Conservation (phyloP, 2,329 filamentous ascomycete genomes). For the Xylariaceae sp. region DNA sequence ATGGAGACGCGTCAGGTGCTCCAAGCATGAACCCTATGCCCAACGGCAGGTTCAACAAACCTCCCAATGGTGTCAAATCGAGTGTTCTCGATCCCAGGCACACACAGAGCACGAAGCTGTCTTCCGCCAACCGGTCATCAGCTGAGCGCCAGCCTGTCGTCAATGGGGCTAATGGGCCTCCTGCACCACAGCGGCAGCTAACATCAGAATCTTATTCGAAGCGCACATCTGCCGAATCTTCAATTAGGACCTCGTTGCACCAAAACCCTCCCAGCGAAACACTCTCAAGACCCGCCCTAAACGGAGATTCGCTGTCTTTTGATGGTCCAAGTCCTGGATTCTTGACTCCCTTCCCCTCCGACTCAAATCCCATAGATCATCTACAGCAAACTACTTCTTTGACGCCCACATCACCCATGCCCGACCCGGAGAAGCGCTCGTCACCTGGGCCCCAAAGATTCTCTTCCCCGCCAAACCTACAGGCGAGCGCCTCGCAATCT, state of each 20-base stretch:
- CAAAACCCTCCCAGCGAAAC: not conserved
- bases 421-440: conserved; percentile 23
- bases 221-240: not conserved
- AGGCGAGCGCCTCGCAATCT: conserved; percentile 33
- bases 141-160: conserved; percentile 1
- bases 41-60: conserved; percentile 46
- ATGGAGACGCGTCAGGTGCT: conserved; percentile 37
- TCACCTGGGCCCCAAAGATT: conserved; percentile 49
- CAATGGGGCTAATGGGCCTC: conserved; percentile 16
- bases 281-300: not conserved
- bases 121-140: conserved; percentile 2
- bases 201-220: not conserved
- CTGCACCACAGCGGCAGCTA: conserved; percentile 3
- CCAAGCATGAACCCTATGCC: conserved; percentile 57
- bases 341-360: conserved; percentile 12
- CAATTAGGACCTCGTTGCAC: not conserved
- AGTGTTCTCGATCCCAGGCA: conserved; percentile 24
- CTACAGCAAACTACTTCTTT: not conserved
- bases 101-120: not conserved
- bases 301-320: not conserved
- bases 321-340: not conserved
- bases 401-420: not conserved
- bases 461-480: conserved; percentile 60
- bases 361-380: not conserved
- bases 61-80: conserved; percentile 24